Conservation (phyloP, 164 flowering plant genomes). For the Malania oleifera region DNA sequence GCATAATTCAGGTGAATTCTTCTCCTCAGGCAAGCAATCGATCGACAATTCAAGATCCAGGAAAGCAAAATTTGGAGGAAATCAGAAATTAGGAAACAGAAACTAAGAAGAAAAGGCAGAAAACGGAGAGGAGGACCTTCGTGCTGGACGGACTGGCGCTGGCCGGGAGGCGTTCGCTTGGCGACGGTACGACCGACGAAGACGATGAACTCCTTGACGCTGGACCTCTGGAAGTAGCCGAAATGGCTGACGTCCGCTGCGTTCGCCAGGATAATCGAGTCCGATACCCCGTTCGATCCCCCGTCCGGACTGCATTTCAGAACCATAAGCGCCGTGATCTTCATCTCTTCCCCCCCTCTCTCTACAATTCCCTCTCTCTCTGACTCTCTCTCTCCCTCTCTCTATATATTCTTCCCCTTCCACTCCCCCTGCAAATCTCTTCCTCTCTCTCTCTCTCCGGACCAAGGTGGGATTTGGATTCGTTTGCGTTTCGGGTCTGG, state of each 20-base stretch:
- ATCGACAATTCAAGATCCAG: background rate
- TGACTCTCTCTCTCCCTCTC: background rate
- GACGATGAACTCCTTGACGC: conserved; percentile 60
- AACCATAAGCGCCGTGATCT: conserved; percentile 67
- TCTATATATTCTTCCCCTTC: background rate
- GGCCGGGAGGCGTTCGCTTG: conserved; percentile 51
- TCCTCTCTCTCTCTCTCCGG: no score
- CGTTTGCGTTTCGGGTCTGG: no score
- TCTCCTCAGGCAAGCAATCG: conserved; percentile 3
- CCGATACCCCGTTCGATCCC: conserved; percentile 41
- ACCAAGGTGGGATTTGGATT: no score
- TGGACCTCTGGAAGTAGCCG: conserved; percentile 61
- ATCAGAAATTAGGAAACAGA: background rate
- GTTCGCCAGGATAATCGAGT: conserved; percentile 54
- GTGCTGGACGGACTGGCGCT: conserved; percentile 67
- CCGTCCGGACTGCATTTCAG: conserved; percentile 32
- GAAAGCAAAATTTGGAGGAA: background rate
- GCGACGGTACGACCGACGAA: conserved; percentile 71
- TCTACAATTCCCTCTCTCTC: background rate
- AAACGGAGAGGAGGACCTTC: conserved; percentile 40
- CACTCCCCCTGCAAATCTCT: background rate
- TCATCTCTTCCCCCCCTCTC: conserved; percentile 34
- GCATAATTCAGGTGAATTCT: no score
- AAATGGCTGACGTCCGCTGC: conserved; percentile 57
- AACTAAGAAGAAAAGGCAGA: background rate